A percentile compares a stretch with the other conserved stretches of the same genome.
Conservation (phyloP, 2,329 filamentous ascomycete species). For the Arachnomyces sp. region DNA sequence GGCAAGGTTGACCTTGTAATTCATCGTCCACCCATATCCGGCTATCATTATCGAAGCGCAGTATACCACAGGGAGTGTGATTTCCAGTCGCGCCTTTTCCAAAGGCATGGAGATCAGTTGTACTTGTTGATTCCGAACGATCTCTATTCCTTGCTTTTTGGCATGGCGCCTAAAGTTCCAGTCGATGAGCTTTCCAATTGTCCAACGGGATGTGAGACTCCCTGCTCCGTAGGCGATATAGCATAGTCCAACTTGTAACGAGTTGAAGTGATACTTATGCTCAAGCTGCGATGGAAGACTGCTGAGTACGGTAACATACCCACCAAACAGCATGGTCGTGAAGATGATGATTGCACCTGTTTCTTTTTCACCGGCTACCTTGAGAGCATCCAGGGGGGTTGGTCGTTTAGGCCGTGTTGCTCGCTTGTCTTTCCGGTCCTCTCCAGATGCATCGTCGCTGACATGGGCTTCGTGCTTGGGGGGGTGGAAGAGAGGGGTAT, state of each 20-base stretch:
- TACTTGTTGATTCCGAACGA: slow-evolving; percentile 4
- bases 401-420: no score
- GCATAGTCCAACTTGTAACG: slow-evolving; percentile 14
- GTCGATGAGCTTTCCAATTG: slow-evolving; percentile 11
- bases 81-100: slow-evolving; percentile 10
- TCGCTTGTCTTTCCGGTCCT: neutral
- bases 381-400: slow-evolving; percentile 1
- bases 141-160: slow-evolving; percentile 2
- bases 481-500: slow-evolving; percentile 6
- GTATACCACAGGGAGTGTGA: slow-evolving; percentile 5
- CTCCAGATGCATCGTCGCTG: slow-evolving; percentile 1
- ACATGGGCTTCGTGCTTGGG: slow-evolving; percentile 14
- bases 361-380: slow-evolving; percentile 22
- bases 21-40: slow-evolving; percentile 12
- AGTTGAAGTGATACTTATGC: slow-evolving; percentile 23
- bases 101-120: slow-evolving; percentile 8
- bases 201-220: slow-evolving; percentile 16
- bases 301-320: slow-evolving; percentile 30
- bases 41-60: slow-evolving; percentile 1
- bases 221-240: slow-evolving; percentile 20
- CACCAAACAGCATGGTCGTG: slow-evolving; percentile 21
- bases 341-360: slow-evolving; percentile 23
- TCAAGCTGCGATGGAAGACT: slow-evolving; percentile 27
- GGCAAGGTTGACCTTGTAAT: slow-evolving; percentile 10
- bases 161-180: slow-evolving; percentile 10